Conservation (phyloP, 2,329 filamentous ascomycete species). For the Fusarium penzigii region DNA sequence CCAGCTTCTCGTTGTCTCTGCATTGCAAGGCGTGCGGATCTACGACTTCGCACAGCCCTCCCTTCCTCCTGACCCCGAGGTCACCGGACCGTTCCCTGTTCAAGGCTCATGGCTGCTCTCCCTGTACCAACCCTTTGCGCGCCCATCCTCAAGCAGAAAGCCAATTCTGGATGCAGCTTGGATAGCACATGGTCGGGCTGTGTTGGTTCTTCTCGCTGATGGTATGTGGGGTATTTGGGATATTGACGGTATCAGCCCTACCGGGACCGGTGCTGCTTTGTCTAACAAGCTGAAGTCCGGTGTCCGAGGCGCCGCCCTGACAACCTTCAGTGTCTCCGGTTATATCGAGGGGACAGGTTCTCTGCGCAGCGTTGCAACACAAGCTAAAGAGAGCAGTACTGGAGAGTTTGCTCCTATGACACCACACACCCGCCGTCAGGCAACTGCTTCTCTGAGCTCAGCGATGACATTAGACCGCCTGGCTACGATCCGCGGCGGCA, state of each 20-base stretch:
- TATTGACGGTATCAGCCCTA: slow-evolving; percentile 57
- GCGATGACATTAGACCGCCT: slow-evolving; percentile 51
- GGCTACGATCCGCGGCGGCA: slow-evolving; percentile 52
- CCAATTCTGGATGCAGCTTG: slow-evolving; percentile 63
- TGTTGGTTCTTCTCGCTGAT: slow-evolving; percentile 60
- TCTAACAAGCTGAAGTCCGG: slow-evolving; percentile 53
- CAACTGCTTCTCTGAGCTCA: slow-evolving; percentile 45
- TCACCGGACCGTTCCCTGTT: slow-evolving; percentile 51
- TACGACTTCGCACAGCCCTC: slow-evolving; percentile 61
- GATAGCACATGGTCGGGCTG: slow-evolving; percentile 60
- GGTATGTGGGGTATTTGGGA: slow-evolving; percentile 72
- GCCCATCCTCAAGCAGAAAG: slow-evolving; percentile 53
- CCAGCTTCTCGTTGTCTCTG: slow-evolving; percentile 59
- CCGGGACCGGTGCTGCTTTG: slow-evolving; percentile 42
- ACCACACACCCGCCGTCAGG: slow-evolving; percentile 59
- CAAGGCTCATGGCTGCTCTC: slow-evolving; percentile 67
- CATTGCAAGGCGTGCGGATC: slow-evolving; percentile 58
- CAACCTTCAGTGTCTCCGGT: slow-evolving; percentile 58
- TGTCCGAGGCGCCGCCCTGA: slow-evolving; percentile 58
- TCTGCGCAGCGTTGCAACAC: slow-evolving; percentile 43
- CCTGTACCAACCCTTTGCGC: slow-evolving; percentile 58
- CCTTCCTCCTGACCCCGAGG: slow-evolving; percentile 52
- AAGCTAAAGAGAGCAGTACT: slow-evolving; percentile 38
- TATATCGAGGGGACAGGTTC: slow-evolving; percentile 62
- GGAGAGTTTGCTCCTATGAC: slow-evolving; percentile 65